Conservation (phyloP, 2,329 filamentous ascomycete genomes). For the Ascochyta clinopodiicola region DNA sequence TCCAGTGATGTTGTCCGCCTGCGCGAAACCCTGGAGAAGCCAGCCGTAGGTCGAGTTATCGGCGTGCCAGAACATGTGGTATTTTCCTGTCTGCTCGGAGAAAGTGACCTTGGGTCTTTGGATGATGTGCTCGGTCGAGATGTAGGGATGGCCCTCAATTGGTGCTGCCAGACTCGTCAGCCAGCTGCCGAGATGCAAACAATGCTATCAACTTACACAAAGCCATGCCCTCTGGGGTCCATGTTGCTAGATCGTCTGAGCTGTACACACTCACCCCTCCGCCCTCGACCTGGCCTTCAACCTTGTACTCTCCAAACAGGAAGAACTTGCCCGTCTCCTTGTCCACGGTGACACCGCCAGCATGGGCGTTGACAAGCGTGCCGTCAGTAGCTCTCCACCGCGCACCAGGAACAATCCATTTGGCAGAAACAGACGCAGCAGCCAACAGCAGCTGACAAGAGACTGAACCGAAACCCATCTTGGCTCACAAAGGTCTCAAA, state of each 20-base stretch:
- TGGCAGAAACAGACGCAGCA: slow-evolving; percentile 45
- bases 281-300: slow-evolving; percentile 64
- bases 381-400: slow-evolving; percentile 67
- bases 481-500: neutral
- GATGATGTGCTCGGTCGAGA: slow-evolving; percentile 64
- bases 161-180: slow-evolving; percentile 48
- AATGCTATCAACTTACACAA: slow-evolving; percentile 49
- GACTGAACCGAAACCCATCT: slow-evolving; percentile 26
- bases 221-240: slow-evolving; percentile 64
- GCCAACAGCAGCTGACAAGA: slow-evolving; percentile 32
- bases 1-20: slow-evolving; percentile 59
- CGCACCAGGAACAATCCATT: slow-evolving; percentile 68
- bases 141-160: slow-evolving; percentile 61
- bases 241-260: slow-evolving; percentile 66
- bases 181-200: neutral
- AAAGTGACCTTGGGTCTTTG: slow-evolving; percentile 69
- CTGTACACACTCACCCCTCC: slow-evolving; percentile 65
- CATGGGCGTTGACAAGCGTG: slow-evolving; percentile 67
- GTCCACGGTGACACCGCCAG: slow-evolving; percentile 63
- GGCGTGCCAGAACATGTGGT: slow-evolving; percentile 69
- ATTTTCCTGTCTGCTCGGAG: slow-evolving; percentile 61
- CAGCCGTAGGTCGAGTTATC: slow-evolving; percentile 64
- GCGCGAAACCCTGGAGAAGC: slow-evolving; percentile 64
- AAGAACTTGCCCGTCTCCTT: slow-evolving; percentile 62
- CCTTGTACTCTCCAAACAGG: slow-evolving; percentile 69